Evolutionary conservation across 495 filamentous ascomycete species (phyloP).

Genomic region (Xylaria acuta): DNA sequence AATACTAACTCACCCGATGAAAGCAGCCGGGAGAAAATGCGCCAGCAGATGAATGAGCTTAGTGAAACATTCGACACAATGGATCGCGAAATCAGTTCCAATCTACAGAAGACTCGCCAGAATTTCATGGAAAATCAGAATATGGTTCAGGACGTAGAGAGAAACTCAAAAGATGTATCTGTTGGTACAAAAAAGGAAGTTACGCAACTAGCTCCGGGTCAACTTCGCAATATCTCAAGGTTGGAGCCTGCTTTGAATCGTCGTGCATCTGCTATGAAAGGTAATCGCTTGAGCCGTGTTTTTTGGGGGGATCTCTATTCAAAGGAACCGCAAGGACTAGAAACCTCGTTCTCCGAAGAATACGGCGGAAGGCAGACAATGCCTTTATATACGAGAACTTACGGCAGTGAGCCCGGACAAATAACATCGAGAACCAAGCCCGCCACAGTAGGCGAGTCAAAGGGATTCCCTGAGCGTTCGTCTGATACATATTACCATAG

Average conservation of each 20-base stretch:
- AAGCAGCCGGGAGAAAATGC: constrained; percentile 17
- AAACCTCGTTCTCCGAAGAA: constrained; percentile 46
- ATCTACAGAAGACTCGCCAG: constrained; percentile 32
- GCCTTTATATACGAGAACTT: constrained; percentile 38
- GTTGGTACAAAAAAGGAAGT: not conserved
- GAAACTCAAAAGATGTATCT: not conserved
- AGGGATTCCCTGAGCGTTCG: constrained; percentile 16
- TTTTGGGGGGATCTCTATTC: constrained; percentile 41
- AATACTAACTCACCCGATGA: not conserved
- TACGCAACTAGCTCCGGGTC: constrained; percentile 41
- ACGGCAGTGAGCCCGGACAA: constrained; percentile 31
- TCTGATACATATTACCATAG: constrained; percentile 30
- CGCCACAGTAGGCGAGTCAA: not conserved
- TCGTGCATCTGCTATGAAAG: constrained; percentile 21
- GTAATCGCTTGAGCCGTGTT: constrained; percentile 17
- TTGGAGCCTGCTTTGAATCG: constrained; percentile 41
- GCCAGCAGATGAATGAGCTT: constrained; percentile 24
- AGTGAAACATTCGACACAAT: constrained; percentile 27
- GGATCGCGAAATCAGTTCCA: constrained; percentile 34
- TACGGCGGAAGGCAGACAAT: constrained; percentile 33
- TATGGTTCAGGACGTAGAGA: constrained; percentile 23
- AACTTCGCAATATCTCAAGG: constrained; percentile 28
- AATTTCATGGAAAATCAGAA: constrained; percentile 19
- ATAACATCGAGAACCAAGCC: constrained; percentile 7
- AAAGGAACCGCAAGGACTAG: constrained; percentile 45